These are phyloP conservation scores for Mangifera indica DNA, from an alignment of 345 rosid genomes.

Conservation along the genomic window DNA sequence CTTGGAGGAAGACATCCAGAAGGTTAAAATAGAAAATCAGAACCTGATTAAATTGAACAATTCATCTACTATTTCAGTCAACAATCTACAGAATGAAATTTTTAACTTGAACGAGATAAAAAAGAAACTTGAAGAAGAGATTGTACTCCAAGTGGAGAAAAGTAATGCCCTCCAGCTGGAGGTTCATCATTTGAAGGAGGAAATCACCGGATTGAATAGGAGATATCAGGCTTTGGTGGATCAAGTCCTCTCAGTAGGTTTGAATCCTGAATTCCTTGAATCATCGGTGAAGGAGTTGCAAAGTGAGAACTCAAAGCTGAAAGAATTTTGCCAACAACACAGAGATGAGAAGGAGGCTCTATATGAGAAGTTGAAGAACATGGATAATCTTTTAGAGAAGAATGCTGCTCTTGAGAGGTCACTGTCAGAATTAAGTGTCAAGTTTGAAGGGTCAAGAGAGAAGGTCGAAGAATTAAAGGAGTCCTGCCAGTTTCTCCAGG, in stretches of 20 bases:
- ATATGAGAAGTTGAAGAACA: conserved; percentile 49
- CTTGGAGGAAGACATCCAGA: conserved; percentile 55
- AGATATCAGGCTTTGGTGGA: conserved; percentile 55
- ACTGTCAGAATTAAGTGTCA: conserved; percentile 69
- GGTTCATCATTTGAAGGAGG: conserved; percentile 68
- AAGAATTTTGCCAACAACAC: conserved; percentile 47
- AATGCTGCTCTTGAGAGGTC: conserved; percentile 63
- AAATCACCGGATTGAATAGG: conserved; percentile 50
- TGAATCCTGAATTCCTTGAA: conserved; percentile 50
- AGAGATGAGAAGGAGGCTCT: conserved; percentile 48
- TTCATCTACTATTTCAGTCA: conserved; percentile 46
- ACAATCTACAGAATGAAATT: conserved; percentile 49
- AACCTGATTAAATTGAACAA: conserved; percentile 46
- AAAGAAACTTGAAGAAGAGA: conserved; percentile 70
- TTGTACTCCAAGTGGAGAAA: conserved; percentile 47
- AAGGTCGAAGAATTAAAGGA: conserved; percentile 56
- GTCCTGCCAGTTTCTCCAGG: conserved; percentile 58
- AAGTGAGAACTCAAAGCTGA: conserved; percentile 62
- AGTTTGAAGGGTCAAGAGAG: conserved; percentile 64
- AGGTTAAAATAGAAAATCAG: conserved; percentile 48
- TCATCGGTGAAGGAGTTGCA: conserved; percentile 60
- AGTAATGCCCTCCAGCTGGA: conserved; percentile 71
- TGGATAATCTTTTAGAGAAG: conserved; percentile 52
- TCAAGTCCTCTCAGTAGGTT: conserved; percentile 65
- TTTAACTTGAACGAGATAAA: conserved; percentile 58